These are phyloP conservation scores for Russula emetica DNA, from an alignment of 768 basidiomycete genomes.

Conservation along the genomic window DNA sequence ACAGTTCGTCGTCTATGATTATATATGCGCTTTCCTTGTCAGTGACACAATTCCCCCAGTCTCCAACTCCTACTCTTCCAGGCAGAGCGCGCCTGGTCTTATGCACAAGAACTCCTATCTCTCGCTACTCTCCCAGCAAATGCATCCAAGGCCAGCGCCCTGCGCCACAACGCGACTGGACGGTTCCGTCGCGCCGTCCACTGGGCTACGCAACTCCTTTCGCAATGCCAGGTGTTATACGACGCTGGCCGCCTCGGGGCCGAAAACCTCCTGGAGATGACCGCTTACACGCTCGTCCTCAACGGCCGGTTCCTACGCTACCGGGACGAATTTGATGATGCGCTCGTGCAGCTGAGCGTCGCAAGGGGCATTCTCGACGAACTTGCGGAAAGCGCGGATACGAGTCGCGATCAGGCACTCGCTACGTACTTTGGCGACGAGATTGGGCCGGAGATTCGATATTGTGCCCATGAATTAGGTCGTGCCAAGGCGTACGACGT, in stretches of 20 bases:
- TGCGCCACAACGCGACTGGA: constrained; percentile 71
- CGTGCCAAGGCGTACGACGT: constrained; percentile 75
- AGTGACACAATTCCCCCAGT: constrained; percentile 37
- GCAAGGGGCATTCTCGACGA: constrained; percentile 70
- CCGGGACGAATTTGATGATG: constrained; percentile 69
- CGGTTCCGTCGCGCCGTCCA: constrained; percentile 75
- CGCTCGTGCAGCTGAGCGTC: constrained; percentile 70
- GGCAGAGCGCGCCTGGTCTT: constrained; percentile 87
- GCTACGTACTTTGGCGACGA: constrained; percentile 81
- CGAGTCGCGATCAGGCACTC: constrained; percentile 83
- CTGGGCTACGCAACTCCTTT: constrained; percentile 74
- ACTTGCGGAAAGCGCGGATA: constrained; percentile 57
- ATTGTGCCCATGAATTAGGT: constrained; percentile 88
- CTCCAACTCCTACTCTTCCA: constrained; percentile 84
- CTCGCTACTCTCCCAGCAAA: constrained; percentile 44
- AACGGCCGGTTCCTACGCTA: constrained; percentile 81
- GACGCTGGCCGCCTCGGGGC: constrained; percentile 49
- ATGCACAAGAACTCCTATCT: constrained; percentile 72
- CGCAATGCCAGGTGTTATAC: constrained; percentile 65
- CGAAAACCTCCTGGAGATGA: constrained; percentile 60
- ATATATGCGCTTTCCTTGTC: constrained; percentile 8
- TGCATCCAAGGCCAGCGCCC: constrained; percentile 43
- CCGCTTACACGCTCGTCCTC: constrained; percentile 73
- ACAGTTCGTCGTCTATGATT: constrained; percentile 53
- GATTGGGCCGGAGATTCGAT: constrained; percentile 85